A percentile compares a stretch with the other conserved stretches of the same genome.
phyloP scores from a whole-genome alignment of 768 basidiomycete species.

The Coprinopsis strossmayeri region DNA sequence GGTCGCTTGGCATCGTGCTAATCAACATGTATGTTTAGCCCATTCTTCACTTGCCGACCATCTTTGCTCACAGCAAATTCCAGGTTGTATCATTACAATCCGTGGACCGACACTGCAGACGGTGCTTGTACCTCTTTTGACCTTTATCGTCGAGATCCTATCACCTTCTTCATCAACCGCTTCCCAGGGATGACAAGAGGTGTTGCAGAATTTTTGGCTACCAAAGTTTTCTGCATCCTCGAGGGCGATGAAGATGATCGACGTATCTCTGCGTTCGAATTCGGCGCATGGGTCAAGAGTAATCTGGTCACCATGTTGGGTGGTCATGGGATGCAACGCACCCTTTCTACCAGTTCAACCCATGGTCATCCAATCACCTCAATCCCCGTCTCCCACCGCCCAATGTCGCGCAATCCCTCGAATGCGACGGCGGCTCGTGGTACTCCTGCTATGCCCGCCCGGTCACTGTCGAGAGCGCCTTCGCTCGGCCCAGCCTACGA shows the following conservation, averaged over 20 bases:
- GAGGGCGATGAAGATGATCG: constrained; percentile 51
- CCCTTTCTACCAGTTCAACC: constrained; percentile 52
- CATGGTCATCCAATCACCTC: constrained; percentile 61
- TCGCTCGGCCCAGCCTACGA: constrained; percentile 50
- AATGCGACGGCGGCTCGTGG: constrained; percentile 36
- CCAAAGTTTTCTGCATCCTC: constrained; percentile 77
- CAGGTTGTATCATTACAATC: constrained; percentile 96
- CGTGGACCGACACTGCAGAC: constrained; percentile 91
- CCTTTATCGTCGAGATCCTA: constrained; percentile 69
- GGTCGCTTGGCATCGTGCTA: constrained; percentile 97
- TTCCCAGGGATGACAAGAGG: constrained; percentile 85
- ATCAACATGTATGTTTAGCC: constrained; percentile 78
- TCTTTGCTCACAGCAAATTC: constrained; percentile 8
- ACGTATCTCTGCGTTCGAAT: constrained; percentile 74
- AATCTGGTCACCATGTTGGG: constrained; percentile 72
- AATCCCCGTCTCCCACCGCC: constrained; percentile 63
- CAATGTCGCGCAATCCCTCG: constrained; percentile 60
- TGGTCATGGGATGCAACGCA: constrained; percentile 49
- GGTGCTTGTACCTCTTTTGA: constrained; percentile 79
- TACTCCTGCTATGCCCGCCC: constrained; percentile 46
- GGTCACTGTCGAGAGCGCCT: constrained; percentile 58
- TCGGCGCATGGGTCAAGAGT: constrained; percentile 77
- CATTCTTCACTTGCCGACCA: constrained; percentile 9
- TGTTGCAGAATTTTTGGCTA: constrained; percentile 84
- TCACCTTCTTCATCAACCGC: constrained; percentile 82